Evolutionary conservation across 352 stramenopile species (phyloP).

Genomic region (Blastocystis sp.): DNA sequence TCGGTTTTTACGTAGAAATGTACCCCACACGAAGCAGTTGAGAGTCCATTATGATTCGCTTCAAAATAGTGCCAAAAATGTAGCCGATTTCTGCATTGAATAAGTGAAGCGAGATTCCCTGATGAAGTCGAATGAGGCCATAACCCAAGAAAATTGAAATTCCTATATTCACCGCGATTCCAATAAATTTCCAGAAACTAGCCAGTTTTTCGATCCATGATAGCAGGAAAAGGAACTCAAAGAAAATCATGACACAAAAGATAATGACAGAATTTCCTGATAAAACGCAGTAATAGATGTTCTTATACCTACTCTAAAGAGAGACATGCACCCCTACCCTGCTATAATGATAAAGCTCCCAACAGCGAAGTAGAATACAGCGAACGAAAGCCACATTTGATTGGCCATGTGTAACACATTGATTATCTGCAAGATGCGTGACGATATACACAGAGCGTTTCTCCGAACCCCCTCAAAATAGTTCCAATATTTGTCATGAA

Average conservation of each 20-base stretch:
- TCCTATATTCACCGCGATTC: not conserved
- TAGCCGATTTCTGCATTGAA: not conserved
- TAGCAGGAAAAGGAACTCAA: not conserved
- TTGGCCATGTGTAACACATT: not conserved
- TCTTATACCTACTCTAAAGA: not conserved
- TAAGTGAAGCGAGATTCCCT: not conserved
- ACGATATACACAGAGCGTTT: not conserved
- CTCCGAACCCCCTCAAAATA: not conserved
- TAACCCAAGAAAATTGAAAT: not conserved
- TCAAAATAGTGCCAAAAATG: not conserved
- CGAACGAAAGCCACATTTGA: not conserved
- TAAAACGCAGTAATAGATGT: not conserved
- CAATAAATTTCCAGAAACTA: too few species aligned
- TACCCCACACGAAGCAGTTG: not conserved
- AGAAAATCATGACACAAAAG: not conserved
- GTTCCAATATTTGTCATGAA: not conserved
- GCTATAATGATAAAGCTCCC: not conserved
- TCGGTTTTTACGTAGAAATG: not conserved
- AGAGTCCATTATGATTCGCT: not conserved
- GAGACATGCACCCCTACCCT: not conserved
- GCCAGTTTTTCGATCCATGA: not conserved
- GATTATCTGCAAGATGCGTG: not conserved
- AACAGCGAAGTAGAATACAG: not conserved
- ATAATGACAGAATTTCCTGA: not conserved
- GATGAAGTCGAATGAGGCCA: not conserved